Evolutionary conservation across 1,284 basidiomycete species (phyloP), one percentile per base, ranked within the genome.

Genomic region (Malassezia arunalokei): DNA sequence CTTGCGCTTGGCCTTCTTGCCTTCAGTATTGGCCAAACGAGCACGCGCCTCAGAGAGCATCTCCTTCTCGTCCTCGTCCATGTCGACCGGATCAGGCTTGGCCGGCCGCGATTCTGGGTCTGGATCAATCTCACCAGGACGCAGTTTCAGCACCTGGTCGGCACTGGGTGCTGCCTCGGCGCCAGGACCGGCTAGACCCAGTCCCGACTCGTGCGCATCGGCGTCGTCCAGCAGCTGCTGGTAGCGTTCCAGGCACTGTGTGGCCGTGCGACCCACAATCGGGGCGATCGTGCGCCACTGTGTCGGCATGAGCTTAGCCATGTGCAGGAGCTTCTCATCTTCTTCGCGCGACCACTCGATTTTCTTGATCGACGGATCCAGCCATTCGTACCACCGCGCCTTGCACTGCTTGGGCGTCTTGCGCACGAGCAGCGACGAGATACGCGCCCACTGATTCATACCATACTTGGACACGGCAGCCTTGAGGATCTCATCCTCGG

Each of bases 351-450:
- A 46, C 71, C 72, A 74, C 75, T 98, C 94, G 33, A 92, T 95
- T 79, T 99, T 99, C 76, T 96, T 98, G 77, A 98, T 99, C 45
- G 90, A 92, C 6, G 94, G 94, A 76, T 99, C 94, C 49, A 98
- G 78, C 94, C 94, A 98, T 77, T 98, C 94, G 75, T 95, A 96
- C 94, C 94, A 98, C 54, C 79, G 72, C 27, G 92, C 94, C 76
- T 98, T 99, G 78, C 94, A 98, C 77, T 99, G 94, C 75, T 99
- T 99, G 9, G 94, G 91, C 9, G 94, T 98, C 77, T 99, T 99
- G 63, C 94, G 83, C 39, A 98, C 94, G 46, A 99, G 81, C 28
- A 99, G 79, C 37, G 92, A 98, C 7, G 90, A 95, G 73, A 99
- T 98, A 68, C 92, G 88, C 24, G 94, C 92, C 91, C 91, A 87